Conservation (phyloP, 2,329 filamentous ascomycete genomes). For the Periconia sp. region DNA sequence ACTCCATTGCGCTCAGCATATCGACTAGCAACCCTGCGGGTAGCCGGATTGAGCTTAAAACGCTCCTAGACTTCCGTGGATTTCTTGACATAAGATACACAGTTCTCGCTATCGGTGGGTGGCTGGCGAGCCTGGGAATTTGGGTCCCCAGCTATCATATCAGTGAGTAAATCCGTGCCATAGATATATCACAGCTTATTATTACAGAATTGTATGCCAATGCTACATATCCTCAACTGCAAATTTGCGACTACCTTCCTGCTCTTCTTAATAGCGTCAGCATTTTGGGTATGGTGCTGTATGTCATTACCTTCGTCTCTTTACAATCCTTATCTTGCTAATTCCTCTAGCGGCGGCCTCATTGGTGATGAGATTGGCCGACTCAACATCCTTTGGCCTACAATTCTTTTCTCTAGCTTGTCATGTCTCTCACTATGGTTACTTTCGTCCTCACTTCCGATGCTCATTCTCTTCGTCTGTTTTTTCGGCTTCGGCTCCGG, state of each 20-base stretch:
- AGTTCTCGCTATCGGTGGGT: conserved; percentile 34
- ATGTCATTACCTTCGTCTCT: conserved; percentile 44
- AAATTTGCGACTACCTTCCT: conserved; percentile 56
- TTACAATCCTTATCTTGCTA: conserved; percentile 52
- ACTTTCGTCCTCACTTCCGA: conserved; percentile 53
- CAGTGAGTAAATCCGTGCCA: conserved; percentile 33
- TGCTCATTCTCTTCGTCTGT: conserved; percentile 67
- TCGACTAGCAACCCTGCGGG: conserved; percentile 33
- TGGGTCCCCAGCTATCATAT: conserved; percentile 39
- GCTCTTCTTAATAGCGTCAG: conserved; percentile 56
- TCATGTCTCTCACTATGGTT: conserved; percentile 64
- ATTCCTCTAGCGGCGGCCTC: conserved; percentile 53
- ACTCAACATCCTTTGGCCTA: conserved; percentile 60
- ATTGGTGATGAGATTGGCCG: conserved; percentile 62
- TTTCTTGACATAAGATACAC: conserved; percentile 37
- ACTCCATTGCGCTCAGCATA: conserved; percentile 44
- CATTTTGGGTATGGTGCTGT: conserved; percentile 58
- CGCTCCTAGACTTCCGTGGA: conserved; percentile 41
- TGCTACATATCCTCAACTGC: conserved; percentile 55
- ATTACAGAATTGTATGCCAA: conserved; percentile 67
- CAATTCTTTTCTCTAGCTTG: conserved; percentile 51
- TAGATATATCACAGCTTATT: conserved; percentile 23
- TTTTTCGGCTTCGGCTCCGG: conserved; percentile 74
- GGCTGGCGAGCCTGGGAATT: conserved; percentile 32
- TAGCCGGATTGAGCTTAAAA: conserved; percentile 28